Evolutionary conservation across 768 basidiomycete species (phyloP).

Genomic region (Mycena pura): DNA sequence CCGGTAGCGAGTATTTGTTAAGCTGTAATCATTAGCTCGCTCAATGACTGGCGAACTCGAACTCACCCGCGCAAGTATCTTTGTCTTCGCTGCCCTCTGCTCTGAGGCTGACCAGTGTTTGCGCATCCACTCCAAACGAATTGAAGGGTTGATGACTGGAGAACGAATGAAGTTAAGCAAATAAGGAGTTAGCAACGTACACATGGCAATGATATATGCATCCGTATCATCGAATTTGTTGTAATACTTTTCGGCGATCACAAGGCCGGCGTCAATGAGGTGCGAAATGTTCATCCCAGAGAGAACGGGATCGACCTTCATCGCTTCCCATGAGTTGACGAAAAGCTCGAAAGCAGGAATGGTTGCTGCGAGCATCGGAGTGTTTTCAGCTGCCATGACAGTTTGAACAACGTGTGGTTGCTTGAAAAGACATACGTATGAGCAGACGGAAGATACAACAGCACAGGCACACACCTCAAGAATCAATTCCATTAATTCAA

Average conservation of each 20-base stretch:
- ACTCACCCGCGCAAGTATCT: slow-evolving; percentile 5
- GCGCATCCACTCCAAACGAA: slow-evolving; percentile 6
- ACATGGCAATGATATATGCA: slow-evolving; percentile 8
- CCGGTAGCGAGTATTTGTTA: too few species aligned
- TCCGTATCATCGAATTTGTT: slow-evolving; percentile 7
- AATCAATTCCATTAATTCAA: slow-evolving; percentile 5
- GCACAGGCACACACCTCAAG: background rate
- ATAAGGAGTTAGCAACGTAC: slow-evolving; percentile 3
- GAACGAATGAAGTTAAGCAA: slow-evolving; percentile 8
- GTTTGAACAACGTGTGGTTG: slow-evolving; percentile 5
- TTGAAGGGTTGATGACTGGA: slow-evolving; percentile 10
- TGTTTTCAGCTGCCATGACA: background rate
- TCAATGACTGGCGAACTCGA: too few species aligned
- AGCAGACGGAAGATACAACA: background rate
- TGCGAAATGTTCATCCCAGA: background rate
- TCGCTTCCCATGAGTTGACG: background rate
- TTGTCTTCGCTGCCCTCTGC: slow-evolving; percentile 1
- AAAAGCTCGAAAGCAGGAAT: slow-evolving; percentile 3
- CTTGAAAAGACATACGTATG: background rate
- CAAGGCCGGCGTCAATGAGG: background rate
- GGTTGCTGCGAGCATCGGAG: background rate
- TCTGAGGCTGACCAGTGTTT: slow-evolving; percentile 9
- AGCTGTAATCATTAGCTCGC: too few species aligned
- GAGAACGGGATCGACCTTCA: background rate
- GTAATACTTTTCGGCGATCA: slow-evolving; percentile 2